These are phyloP conservation scores for Debaryomyces hansenii DNA, from an alignment of 805 yeast genomes.

Conservation along the genomic window DNA sequence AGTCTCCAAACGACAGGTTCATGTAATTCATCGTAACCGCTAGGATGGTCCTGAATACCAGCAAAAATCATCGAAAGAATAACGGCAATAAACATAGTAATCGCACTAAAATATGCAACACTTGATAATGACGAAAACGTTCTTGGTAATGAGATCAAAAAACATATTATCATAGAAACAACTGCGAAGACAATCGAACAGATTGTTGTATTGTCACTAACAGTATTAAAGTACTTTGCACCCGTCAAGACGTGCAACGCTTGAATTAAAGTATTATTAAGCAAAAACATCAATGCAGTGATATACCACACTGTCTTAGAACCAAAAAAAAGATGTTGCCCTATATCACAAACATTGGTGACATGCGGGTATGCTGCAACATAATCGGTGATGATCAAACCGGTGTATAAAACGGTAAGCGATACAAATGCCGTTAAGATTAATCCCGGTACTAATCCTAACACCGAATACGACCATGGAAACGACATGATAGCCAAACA, in stretches of 20 bases:
- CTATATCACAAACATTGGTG: conserved; percentile 58
- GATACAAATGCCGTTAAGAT: conserved; percentile 54
- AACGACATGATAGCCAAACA: conserved; percentile 66
- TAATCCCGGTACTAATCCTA: conserved; percentile 60
- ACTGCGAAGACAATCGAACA: conserved; percentile 57
- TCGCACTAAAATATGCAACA: conserved; percentile 54
- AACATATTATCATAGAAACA: conserved; percentile 49
- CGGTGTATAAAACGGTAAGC: conserved; percentile 53
- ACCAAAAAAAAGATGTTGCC: conserved; percentile 55
- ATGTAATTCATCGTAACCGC: conserved; percentile 29
- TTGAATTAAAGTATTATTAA: conserved; percentile 57
- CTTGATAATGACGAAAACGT: conserved; percentile 53
- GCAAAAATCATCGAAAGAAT: conserved; percentile 53
- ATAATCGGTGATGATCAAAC: conserved; percentile 53
- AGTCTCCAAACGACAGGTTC: conserved; percentile 44
- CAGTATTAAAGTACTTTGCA: conserved; percentile 58
- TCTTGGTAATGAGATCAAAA: conserved; percentile 54
- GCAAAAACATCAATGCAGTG: conserved; percentile 53
- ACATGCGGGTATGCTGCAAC: conserved; percentile 54
- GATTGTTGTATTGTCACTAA: conserved; percentile 43
- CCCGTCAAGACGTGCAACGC: conserved; percentile 62
- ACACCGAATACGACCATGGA: conserved; percentile 63
- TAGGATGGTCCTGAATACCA: conserved; percentile 52
- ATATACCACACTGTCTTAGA: conserved; percentile 54
- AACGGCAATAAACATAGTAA: conserved; percentile 58